Conservation (phyloP, 1,284 basidiomycete genomes). For the Tylopilus sp. region DNA sequence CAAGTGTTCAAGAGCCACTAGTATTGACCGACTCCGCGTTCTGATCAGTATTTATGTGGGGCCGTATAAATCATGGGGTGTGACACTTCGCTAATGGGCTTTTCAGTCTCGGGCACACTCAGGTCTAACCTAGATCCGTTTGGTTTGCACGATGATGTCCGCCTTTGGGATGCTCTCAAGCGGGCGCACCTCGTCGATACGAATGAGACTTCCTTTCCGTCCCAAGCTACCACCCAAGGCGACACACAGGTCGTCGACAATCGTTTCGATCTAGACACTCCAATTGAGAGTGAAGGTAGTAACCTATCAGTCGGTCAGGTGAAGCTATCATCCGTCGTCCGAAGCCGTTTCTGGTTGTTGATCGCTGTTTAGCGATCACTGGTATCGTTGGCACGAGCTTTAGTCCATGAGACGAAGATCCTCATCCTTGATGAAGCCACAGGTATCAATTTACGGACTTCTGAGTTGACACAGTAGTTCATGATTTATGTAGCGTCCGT, state of each 20-base stretch:
- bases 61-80: background rate
- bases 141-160: conserved; percentile 66
- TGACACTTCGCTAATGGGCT: conserved; percentile 3
- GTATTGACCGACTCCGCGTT: background rate
- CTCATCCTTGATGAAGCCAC: conserved; percentile 80
- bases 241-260: conserved; percentile 29
- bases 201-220: conserved; percentile 22
- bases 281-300: conserved; percentile 81
- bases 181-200: conserved; percentile 72
- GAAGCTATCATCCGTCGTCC: background rate
- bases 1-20: background rate
- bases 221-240: background rate
- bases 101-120: conserved; percentile 69
- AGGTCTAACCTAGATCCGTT: conserved; percentile 84
- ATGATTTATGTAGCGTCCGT: conserved; percentile 52
- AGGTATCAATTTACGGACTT: conserved; percentile 26
- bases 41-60: conserved; percentile 22
- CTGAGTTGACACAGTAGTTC: conserved; percentile 1
- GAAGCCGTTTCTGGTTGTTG: background rate
- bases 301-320: conserved; percentile 69
- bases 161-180: conserved; percentile 79
- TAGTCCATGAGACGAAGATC: conserved; percentile 75
- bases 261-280: conserved; percentile 75
- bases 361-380: conserved; percentile 56
- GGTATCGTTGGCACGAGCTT: conserved; percentile 76